phyloP scores from a whole-genome alignment of 768 basidiomycete genomes.

The Boletus sensibilis region DNA sequence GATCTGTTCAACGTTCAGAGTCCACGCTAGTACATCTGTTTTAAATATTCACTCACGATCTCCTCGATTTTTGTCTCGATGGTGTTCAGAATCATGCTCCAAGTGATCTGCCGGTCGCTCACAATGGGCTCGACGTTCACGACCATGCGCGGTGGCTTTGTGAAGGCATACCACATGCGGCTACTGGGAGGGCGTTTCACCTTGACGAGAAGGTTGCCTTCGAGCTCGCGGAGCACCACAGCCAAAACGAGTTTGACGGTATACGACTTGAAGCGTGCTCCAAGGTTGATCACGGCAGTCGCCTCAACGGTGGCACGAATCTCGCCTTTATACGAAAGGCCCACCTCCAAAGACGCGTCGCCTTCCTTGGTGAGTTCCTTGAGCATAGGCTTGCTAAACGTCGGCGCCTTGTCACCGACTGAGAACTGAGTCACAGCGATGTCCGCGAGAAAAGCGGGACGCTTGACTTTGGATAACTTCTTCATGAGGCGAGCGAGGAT shows the following conservation, averaged over 20 bases:
- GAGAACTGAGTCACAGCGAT: constrained; percentile 86
- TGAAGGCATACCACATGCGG: constrained; percentile 93
- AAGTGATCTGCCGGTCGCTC: constrained; percentile 90
- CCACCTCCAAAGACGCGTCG: constrained; percentile 86
- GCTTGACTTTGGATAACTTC: constrained; percentile 89
- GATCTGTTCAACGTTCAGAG: constrained; percentile 75
- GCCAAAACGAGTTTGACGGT: constrained; percentile 88
- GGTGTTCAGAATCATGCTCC: constrained; percentile 86
- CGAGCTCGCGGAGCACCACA: constrained; percentile 82
- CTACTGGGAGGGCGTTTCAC: constrained; percentile 95
- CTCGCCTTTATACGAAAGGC: constrained; percentile 82
- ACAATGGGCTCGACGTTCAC: constrained; percentile 92
- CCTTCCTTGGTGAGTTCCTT: constrained; percentile 96
- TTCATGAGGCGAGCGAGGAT: constrained; percentile 90
- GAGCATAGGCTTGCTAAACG: constrained; percentile 95
- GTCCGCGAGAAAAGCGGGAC: constrained; percentile 81
- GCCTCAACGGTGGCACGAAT: constrained; percentile 88
- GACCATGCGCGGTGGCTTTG: constrained; percentile 83
- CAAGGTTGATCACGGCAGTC: constrained; percentile 81
- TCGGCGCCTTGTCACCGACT: constrained; percentile 80
- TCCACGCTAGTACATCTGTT: constrained; percentile 41
- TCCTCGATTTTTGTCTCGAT: constrained; percentile 89
- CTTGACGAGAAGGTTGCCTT: constrained; percentile 86
- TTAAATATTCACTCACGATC: constrained; percentile 54
- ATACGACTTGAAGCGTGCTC: constrained; percentile 84